Base-by-base conservation (phyloP, 805 yeast genomes). In the Yamadazyma paraphyllophila region DNA sequence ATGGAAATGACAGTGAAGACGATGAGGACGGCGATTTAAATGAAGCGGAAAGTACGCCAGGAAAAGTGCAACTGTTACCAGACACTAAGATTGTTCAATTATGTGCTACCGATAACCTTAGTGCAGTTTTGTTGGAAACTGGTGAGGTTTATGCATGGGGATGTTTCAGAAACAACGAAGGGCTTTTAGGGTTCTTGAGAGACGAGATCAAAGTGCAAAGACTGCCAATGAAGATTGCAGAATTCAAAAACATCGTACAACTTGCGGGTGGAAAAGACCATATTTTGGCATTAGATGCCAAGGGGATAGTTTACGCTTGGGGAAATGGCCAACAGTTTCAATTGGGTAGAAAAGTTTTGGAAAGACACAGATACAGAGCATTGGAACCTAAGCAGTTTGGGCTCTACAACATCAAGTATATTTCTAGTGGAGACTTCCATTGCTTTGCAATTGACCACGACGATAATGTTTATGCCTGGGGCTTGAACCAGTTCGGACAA, bases 121-220 rank as follows among this genome's bases (percentile, higher is more conserved):
- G 96, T 34, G 91, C 92, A 13, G 88, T 82, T 2, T 67, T 94
- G 47, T 78, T 83, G 33, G 84, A 80, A 39, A 82, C 81, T 44
- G 98, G 99, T 31, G 88, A 86, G 33, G 90, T 95, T 8, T 94
- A 83, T 64, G 95, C 97, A 0, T 94, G 99, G 98, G 99, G 99
- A 32, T 88, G 97, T 15, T 94, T 94, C 70, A 84, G 94, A 68
- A 83, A 90, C 62, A 88, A 88, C 56, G 98, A 94, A 66, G 99
- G 99, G 44, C 73, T 84, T 34, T 75, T 92, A 46, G 96, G 97
- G 2, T 94, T 88, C 66, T 78, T 80, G 53, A 82, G 82, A 49
- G 58, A 53, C 15, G 77, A 80, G 41, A 76, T 81, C 32, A 65
- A 73, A 50, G 66, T 82, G 39, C 98, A 94, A 66, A 69, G 57